phyloP scores from a whole-genome alignment of 2,329 filamentous ascomycete species.

The Venturia asperata region DNA sequence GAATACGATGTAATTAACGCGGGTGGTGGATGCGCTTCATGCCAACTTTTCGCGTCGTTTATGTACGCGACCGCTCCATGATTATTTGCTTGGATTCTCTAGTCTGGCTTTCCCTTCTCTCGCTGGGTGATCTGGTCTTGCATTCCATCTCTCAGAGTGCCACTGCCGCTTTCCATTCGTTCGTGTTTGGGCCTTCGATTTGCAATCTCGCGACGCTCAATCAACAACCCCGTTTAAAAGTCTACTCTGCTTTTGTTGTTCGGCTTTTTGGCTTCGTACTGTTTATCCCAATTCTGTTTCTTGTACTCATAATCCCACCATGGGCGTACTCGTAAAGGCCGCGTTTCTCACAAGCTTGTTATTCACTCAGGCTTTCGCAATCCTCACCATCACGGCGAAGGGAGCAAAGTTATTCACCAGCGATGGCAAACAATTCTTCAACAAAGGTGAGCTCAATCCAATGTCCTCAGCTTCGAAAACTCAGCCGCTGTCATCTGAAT shows the following conservation, averaged over 20 bases:
- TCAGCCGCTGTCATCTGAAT: neutral
- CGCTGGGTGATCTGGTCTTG: constrained; percentile 4
- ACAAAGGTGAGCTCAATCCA: constrained; percentile 56
- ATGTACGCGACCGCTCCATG: constrained; percentile 2
- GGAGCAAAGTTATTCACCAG: constrained; percentile 81
- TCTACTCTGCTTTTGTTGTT: neutral
- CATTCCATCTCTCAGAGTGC: neutral
- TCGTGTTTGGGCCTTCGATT: neutral
- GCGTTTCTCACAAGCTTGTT: constrained; percentile 13
- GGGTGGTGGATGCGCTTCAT: constrained; percentile 4
- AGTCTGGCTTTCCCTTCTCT: constrained; percentile 8
- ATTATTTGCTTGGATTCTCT: neutral
- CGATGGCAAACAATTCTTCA: constrained; percentile 73
- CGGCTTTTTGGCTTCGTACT: neutral
- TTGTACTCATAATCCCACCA: neutral
- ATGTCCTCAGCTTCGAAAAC: neutral
- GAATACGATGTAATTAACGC: neutral
- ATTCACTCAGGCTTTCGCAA: constrained; percentile 36
- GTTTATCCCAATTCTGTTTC: neutral
- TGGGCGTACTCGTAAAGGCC: constrained; percentile 7
- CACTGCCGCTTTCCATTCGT: neutral
- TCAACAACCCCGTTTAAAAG: constrained; percentile 3
- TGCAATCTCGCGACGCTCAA: neutral
- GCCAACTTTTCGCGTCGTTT: constrained; percentile 1
- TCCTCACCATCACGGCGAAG: constrained; percentile 51